phyloP scores from a whole-genome alignment of 2,329 filamentous ascomycete species.

The Cladosporium sp. region DNA sequence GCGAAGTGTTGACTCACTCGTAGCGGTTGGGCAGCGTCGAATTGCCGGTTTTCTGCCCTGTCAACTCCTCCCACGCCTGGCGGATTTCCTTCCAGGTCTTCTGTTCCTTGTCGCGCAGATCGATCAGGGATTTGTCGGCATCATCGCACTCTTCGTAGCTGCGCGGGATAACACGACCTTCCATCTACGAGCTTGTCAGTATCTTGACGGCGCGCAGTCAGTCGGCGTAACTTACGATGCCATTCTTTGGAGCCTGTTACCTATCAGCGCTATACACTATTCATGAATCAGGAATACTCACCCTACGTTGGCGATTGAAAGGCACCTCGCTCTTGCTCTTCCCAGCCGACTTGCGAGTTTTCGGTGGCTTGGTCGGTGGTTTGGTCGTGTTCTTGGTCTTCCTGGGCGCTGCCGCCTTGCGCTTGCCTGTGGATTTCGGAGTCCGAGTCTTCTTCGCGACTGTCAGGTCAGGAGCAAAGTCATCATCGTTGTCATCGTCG shows the following conservation, averaged over 20 bases:
- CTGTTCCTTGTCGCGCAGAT: slow-evolving; percentile 22
- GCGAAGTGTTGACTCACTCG: slow-evolving; percentile 1
- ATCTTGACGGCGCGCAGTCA: no score
- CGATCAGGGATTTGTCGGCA: slow-evolving; percentile 26
- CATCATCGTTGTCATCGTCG: not conserved
- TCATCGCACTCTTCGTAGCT: slow-evolving; percentile 26
- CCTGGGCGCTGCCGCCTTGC: not conserved
- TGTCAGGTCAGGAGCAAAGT: not conserved
- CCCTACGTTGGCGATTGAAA: slow-evolving; percentile 5
- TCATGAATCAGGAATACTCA: not conserved
- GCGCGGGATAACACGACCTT: slow-evolving; percentile 16
- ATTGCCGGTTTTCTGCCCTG: slow-evolving; percentile 30
- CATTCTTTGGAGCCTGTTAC: slow-evolving; percentile 1
- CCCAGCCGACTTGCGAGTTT: not conserved
- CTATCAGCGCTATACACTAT: not conserved
- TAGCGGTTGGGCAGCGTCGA: slow-evolving; percentile 38
- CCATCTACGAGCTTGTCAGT: not conserved
- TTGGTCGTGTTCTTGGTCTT: not conserved
- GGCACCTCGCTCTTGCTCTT: not conserved
- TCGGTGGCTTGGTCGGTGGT: not conserved
- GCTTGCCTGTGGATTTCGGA: not conserved
- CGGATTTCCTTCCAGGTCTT: slow-evolving; percentile 26
- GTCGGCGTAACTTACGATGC: slow-evolving; percentile 4
- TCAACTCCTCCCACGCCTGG: slow-evolving; percentile 24
- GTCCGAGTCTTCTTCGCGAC: not conserved